Evolutionary conservation across 768 basidiomycete species (phyloP), one percentile per base, ranked within the genome.

Genomic region (Trichaptum fuscoviolaceum): DNA sequence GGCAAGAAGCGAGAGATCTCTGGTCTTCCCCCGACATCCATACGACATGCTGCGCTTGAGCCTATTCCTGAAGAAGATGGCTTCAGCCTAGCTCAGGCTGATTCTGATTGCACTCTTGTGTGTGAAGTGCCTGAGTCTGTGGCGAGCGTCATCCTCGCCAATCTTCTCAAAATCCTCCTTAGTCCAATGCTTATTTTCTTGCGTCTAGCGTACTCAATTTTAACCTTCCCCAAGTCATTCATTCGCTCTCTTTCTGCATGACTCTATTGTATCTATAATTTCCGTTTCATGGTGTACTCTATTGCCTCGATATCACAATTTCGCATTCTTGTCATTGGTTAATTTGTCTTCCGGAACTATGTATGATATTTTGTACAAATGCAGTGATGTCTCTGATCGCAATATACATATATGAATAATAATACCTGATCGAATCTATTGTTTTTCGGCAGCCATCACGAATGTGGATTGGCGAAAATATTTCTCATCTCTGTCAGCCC

Each of bases 1-100:
- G 42, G 42, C 42, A 52, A 52, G 42, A 52, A 52, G 42, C 42
- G 42, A 15, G 42, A 52, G 20, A 52, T 25, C 15, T 18, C 12
- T 61, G 10, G 15, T 3, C 25, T 17, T 25, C 10, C 59, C 24
- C 59, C 30, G 24, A 15, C 24, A 17, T 25, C 59, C 24, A 9
- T 12, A 25, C 59, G 59, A 9, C 59, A 61, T 34, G 12, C 59
- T 18, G 25, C 59, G 23, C 23, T 61, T 3, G 59, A 61, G 25
- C 23, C 59, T 1, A 61, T 61, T 18, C 59, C 59, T 23, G 59
- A 61, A 61, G 59, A 61, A 61, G 59, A 52, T 52, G 20, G 12
- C 42, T 52, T 20, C 15, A 52, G 20, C 42, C 15, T 52, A 52
- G 42, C 42, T 52, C 42, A 52, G 20, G 42, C 42, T 12, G 42